phyloP scores from a whole-genome alignment of 2,329 filamentous ascomycete species.

The Ascochyta rabiei region DNA sequence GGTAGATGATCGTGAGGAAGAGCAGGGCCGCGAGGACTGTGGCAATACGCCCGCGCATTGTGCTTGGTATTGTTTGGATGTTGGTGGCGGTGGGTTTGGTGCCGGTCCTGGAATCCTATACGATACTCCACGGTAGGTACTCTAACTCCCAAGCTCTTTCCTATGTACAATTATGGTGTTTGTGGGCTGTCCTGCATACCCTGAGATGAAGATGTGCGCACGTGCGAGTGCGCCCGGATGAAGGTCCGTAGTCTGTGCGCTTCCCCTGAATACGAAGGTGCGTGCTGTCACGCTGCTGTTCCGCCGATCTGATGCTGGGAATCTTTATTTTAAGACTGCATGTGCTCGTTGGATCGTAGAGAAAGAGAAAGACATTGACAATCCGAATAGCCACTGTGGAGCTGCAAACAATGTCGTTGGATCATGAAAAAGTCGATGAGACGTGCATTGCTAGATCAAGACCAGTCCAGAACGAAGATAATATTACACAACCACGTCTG shows the following conservation, averaged over 20 bases:
- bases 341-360: no score
- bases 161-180: not conserved
- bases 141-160: not conserved
- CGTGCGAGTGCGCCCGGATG: slow-evolving; percentile 3
- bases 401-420: no score
- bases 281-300: not conserved
- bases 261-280: slow-evolving; percentile 8
- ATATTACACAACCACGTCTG: no score
- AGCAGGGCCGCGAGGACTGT: not conserved
- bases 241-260: slow-evolving; percentile 14
- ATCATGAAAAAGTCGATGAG: no score
- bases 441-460: no score
- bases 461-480: no score
- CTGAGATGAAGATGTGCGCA: not conserved
- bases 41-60: not conserved
- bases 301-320: no score
- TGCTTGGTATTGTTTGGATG: not conserved
- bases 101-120: not conserved
- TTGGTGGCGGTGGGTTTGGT: not conserved
- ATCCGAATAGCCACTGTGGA: no score
- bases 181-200: no score
- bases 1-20: not conserved
- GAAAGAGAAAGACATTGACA: no score
- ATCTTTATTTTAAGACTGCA: no score
- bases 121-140: not conserved